Base-by-base conservation (phyloP, 2,329 filamentous ascomycete species). In the Herpotrichia juniperi region DNA sequence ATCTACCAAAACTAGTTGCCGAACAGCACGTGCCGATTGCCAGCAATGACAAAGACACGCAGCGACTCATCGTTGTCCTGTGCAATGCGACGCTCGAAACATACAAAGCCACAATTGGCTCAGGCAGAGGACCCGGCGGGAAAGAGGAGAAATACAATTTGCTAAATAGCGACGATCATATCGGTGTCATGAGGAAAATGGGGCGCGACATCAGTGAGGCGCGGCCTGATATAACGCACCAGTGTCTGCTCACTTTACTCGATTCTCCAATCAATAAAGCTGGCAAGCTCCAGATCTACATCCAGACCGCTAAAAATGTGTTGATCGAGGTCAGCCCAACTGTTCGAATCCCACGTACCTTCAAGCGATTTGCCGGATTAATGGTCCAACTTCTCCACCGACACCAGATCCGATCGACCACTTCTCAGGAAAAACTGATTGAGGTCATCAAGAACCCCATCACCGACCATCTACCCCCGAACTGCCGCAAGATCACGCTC, bases 101-200 rank as follows among this genome's bases (percentile, higher is more conserved):
- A 1, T 97, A 97, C 83, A 96, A 96, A 74, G 90, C 94, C 1
- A 89, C 90, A 17, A 87, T 91, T 62, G 87, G 87, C 54, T 84
- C 87, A 16, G 74, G 82, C 71, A 74, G 84, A 72, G 76, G 86
- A 73, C 80, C 86, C 26, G 79, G 82, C 51, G 84, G 85, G 54
- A 86, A 90, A 46, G 93, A 97, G 67, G 93, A 97, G 74, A 97
- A 97, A 76, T 99, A 96, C 78, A 96, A 93, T 56, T 82, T 99
- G 46, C 87, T 99, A 69, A 99, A 99, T 82, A 97, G 93, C 76
- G 94, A 99, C 72, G 94, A 99, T 78, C 94, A 99, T 74, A 99
- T 99, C 64, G 94, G 94, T 57, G 90, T 97, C 61, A 96, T 99
- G 92, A 89, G 94, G 69, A 99, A 97, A 82, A 97, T 97, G 93